These are phyloP conservation scores for Casaregolazyma suthepensis DNA, from an alignment of 1,139 yeast species.

Conservation along the genomic window DNA sequence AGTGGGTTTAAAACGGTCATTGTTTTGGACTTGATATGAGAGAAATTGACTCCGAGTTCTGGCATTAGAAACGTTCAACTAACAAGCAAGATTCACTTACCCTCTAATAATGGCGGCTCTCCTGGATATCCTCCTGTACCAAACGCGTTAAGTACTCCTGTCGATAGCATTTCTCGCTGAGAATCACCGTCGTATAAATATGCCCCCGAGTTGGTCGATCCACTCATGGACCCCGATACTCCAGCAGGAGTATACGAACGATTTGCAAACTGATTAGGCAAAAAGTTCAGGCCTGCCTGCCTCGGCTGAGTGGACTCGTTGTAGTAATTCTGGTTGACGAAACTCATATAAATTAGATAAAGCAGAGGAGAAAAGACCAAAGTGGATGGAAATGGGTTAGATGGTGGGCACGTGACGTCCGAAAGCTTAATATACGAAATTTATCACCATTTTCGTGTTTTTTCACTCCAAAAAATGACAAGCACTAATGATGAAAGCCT, in stretches of 20 bases:
- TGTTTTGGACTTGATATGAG: slow-evolving; percentile 79
- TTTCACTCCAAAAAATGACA: neutral
- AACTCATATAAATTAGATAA: slow-evolving; percentile 1
- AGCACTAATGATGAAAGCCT: neutral
- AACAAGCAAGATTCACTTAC: slow-evolving; percentile 14
- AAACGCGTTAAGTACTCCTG: slow-evolving; percentile 85
- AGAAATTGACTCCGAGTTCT: slow-evolving; percentile 89
- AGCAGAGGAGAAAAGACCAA: neutral
- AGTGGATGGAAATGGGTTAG: neutral
- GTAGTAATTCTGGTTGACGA: slow-evolving; percentile 6
- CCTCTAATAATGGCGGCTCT: slow-evolving; percentile 83
- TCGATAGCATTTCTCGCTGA: slow-evolving; percentile 48
- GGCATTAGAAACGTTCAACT: neutral
- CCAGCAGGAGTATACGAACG: slow-evolving; percentile 18
- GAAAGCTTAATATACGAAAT: neutral
- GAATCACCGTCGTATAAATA: slow-evolving; percentile 22
- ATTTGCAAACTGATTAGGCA: slow-evolving; percentile 28
- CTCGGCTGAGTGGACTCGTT: slow-evolving; percentile 8
- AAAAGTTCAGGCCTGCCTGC: slow-evolving; percentile 25
- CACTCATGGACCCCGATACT: slow-evolving; percentile 20
- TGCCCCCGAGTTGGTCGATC: slow-evolving; percentile 11
- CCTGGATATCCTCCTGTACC: slow-evolving; percentile 92
- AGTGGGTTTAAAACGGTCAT: slow-evolving; percentile 80
- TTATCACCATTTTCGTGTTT: neutral
- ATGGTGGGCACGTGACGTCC: neutral